A percentile compares a stretch with the other conserved stretches of the same genome.
phyloP scores from a whole-genome alignment of 169 alveolate genomes.

The Plasmodium vivax region DNA sequence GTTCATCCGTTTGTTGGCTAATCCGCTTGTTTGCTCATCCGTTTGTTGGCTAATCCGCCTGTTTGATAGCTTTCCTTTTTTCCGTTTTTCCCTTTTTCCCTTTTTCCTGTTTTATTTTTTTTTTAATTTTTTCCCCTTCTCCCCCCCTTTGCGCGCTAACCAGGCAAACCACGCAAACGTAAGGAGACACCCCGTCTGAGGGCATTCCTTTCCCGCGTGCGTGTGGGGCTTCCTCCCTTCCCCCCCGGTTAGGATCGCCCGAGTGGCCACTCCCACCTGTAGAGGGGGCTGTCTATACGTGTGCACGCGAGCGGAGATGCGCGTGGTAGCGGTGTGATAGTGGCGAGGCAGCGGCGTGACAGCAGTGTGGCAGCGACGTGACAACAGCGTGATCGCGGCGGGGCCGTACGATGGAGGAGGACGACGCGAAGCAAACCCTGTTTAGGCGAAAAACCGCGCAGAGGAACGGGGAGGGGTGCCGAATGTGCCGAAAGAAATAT shows the following conservation, averaged over 20 bases:
- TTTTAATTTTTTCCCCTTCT: not conserved
- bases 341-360: no score
- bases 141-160: not conserved
- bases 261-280: not conserved
- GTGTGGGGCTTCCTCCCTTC: not conserved
- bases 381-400: not conserved
- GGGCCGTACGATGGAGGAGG: constrained; percentile 19
- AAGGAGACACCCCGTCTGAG: not conserved
- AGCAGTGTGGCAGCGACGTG: no score
- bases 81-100: not conserved
- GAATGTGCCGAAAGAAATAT: not conserved
- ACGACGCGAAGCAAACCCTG: constrained; percentile 6
- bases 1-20: no score
- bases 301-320: not conserved
- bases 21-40: no score
- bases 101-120: not conserved
- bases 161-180: not conserved
- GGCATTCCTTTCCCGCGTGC: not conserved
- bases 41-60: not conserved
- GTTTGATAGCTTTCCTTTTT: not conserved
- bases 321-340: no score
- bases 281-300: not conserved
- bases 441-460: not conserved
- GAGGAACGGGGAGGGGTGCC: constrained; percentile 1
- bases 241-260: not conserved